Conservation (phyloP, 176 grass and related monocot species). For the Rhynchospora breviuscula region DNA sequence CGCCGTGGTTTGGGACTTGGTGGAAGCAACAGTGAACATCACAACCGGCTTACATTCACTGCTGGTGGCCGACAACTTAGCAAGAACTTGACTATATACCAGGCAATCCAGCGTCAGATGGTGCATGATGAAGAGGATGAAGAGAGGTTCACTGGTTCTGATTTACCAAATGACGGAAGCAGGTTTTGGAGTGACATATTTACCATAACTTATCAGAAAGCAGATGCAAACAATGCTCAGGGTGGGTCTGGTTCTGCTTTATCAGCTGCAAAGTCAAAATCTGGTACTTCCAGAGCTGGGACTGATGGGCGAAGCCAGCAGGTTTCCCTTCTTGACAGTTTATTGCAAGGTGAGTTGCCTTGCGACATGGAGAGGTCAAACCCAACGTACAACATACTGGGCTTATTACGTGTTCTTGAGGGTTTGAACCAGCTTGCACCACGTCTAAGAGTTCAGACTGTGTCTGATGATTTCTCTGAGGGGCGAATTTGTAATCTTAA, state of each 20-base stretch:
- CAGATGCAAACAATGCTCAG: constrained; percentile 46
- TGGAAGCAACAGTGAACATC: constrained; percentile 33
- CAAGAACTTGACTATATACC: constrained; percentile 83
- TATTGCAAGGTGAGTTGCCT: constrained; percentile 73
- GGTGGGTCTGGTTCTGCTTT: constrained; percentile 37
- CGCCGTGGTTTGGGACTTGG: constrained; percentile 39
- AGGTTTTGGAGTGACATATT: constrained; percentile 78
- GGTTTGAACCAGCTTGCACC: constrained; percentile 67
- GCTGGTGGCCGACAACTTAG: constrained; percentile 65
- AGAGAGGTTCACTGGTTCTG: constrained; percentile 45
- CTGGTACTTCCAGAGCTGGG: constrained; percentile 27
- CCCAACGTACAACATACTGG: constrained; percentile 68
- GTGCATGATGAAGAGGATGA: constrained; percentile 66
- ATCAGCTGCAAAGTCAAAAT: constrained; percentile 44
- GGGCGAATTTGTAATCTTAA: constrained; percentile 45
- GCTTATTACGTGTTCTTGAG: constrained; percentile 63
- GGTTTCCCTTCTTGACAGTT: constrained; percentile 64
- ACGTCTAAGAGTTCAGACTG: constrained; percentile 46
- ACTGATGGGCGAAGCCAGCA: constrained; percentile 24
- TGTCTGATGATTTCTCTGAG: constrained; percentile 60
- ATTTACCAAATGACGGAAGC: constrained; percentile 61
- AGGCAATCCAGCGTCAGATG: constrained; percentile 68
- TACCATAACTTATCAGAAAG: constrained; percentile 88
- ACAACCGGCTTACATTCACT: constrained; percentile 66
- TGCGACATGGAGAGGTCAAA: constrained; percentile 69